These are phyloP conservation scores for Taphrina populina DNA, from an alignment of 1,139 yeast genomes.

Conservation along the genomic window DNA sequence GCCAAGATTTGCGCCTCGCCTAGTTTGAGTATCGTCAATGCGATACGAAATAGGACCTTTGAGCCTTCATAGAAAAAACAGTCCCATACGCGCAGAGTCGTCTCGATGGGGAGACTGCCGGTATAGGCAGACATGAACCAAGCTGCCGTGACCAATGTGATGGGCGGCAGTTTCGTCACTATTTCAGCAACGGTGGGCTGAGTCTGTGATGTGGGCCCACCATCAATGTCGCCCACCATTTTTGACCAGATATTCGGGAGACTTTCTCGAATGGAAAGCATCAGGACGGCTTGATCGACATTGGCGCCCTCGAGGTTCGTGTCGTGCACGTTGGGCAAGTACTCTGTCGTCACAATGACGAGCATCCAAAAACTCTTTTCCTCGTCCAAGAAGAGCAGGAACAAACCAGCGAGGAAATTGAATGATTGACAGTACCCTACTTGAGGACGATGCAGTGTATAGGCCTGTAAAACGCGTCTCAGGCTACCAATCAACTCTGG, in stretches of 20 bases:
- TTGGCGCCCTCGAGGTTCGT: constrained; percentile 89
- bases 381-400: constrained; percentile 79
- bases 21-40: constrained; percentile 76
- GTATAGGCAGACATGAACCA: constrained; percentile 98
- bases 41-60: constrained; percentile 76
- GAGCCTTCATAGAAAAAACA: constrained; percentile 90
- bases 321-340: constrained; percentile 89
- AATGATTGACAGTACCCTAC: constrained; percentile 95
- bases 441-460: constrained; percentile 81
- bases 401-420: constrained; percentile 83
- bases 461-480: constrained; percentile 77
- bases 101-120: constrained; percentile 82
- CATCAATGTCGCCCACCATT: constrained; percentile 48
- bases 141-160: constrained; percentile 87
- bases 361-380: constrained; percentile 83
- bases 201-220: constrained; percentile 33
- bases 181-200: constrained; percentile 53
- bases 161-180: constrained; percentile 76
- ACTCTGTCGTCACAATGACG: constrained; percentile 79
- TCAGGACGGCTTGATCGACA: constrained; percentile 89
- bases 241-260: constrained; percentile 76
- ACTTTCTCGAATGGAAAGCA: constrained; percentile 80
- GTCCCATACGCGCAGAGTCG: constrained; percentile 89
- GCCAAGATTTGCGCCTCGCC: constrained; percentile 63
- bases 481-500: constrained; percentile 67